Base-by-base conservation (phyloP, 768 basidiomycete species). In the Cystobasidiopsis lactophilus region DNA sequence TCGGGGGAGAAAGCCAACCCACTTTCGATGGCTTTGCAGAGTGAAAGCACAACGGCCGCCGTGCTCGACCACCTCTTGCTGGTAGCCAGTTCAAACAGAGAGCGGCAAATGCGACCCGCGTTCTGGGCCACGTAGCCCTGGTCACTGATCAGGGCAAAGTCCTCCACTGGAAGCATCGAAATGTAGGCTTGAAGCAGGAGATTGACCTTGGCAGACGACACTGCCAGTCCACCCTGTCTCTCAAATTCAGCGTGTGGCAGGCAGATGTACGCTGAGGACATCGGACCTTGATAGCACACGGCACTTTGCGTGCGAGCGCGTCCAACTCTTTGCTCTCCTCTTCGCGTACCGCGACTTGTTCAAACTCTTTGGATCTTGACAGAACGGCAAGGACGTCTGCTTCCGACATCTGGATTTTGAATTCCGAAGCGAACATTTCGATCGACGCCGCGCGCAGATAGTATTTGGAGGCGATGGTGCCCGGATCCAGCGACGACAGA, bases 111-210 rank as follows among this genome's bases (percentile, higher is more conserved):
- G 55, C 93, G 82, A 18, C 82, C 88, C 16, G 80, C 83, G 61
- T 96, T 98, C 64, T 95, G 89, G 23, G 88, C 83, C 39, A 78
- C 85, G 63, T 91, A 98, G 1, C 80, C 85, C 63, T 77, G 80
- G 63, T 98, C 93, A 0, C 93, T 96, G 5, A 96, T 80, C 54
- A 98, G 70, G 9, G 93, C 93, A 61, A 93, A 98, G 67, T 98
- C 93, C 55, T 93, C 82, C 14, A 93, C 70, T n/a, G 71, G 69
- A 40, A 76, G 72, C 43, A 74, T 69, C 35, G 86, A 93, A 57
- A 98, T 85, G 66, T 76, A 83, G 1, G 77, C 81, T 68, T 98
- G 93, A 21, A 98, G 71, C 18, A 96, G 73, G 56, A 96, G 83
- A 65, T 95, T 96, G 68, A 89, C 86, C 69, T 98, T 98, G 45